Evolutionary conservation across 768 basidiomycete species (phyloP).

Genomic region (Cystofilobasidium bisporidii): DNA sequence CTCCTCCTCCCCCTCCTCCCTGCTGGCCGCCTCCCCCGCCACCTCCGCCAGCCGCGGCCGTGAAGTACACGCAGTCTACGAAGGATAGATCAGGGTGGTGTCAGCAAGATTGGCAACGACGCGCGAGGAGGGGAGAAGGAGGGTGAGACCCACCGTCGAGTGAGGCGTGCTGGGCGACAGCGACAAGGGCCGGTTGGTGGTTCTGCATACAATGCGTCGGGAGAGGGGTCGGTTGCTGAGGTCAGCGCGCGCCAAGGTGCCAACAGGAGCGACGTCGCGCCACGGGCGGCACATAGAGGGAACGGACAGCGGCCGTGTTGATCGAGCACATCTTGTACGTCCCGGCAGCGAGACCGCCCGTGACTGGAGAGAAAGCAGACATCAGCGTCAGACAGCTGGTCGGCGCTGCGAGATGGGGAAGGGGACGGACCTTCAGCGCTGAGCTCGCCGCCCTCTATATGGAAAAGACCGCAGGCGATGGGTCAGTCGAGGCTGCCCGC

Average conservation of each 20-base stretch:
- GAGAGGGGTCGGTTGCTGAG: too few species aligned
- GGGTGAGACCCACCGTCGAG: slow-evolving; percentile 15
- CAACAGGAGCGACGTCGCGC: too few species aligned
- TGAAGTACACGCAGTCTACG: slow-evolving; percentile 16
- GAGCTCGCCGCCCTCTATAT: not conserved
- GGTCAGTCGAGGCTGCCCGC: too few species aligned
- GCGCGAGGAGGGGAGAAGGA: too few species aligned
- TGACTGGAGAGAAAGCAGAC: not conserved
- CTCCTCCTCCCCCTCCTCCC: not conserved
- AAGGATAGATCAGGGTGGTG: not conserved
- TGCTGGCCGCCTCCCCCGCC: not conserved
- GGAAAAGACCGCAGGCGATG: too few species aligned
- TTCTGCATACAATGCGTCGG: too few species aligned
- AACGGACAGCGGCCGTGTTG: slow-evolving; percentile 17
- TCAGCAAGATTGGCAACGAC: too few species aligned
- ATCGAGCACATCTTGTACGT: slow-evolving; percentile 24
- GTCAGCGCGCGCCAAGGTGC: too few species aligned
- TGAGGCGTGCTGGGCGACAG: slow-evolving; percentile 18
- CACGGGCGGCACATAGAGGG: too few species aligned
- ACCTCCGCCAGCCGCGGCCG: not conserved
- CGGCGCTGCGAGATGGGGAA: not conserved
- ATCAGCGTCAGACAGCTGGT: not conserved
- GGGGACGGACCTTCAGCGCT: not conserved
- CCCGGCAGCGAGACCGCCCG: slow-evolving; percentile 17
- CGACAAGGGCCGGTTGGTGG: slow-evolving; percentile 24